Evolutionary conservation across 768 basidiomycete genomes (phyloP), one percentile per base, ranked within the genome.

Genomic region (Hebeloma cylindrosporum): DNA sequence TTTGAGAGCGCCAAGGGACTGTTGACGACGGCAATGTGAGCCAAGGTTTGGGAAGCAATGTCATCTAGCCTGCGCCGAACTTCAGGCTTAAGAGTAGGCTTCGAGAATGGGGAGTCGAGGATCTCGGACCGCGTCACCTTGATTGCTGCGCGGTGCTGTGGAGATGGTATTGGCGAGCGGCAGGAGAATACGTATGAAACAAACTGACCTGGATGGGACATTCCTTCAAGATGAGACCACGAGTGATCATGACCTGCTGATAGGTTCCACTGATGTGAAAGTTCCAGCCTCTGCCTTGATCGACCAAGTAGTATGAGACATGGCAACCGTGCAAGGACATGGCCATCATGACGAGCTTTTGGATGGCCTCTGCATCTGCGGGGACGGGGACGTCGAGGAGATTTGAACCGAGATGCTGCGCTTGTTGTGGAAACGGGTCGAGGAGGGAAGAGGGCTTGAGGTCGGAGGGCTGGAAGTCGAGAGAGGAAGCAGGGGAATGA

Each of bases 1-100:
- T 79, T 86, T 17, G 85, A 84, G 26, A 88, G 75, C 11, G 85
- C 75, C 45, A 82, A 74, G 35, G 85, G 83, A 45, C 88, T 85
- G 56, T 95, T 94, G 59, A 95, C 87, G 53, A 97, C 93, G 18
- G 93, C 86, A 60, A 97, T 92, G 63, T 93, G 90, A 7, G 94
- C 92, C 48, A 82, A 73, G n/a, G 92, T 94, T 60, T 91, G 87
- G 2, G 85, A 83, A 21, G 93, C 94, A 60, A 97, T 90, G 60
- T 95, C 91, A 64, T 96, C 93, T n/a, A 97, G 78, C 43, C 85
- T 81, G 39, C 81, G 80, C 41, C 87, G 79, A 26, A 94, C 88
- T 52, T 90, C 85, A 0, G 81, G 71, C 64, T 93, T 94, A 58
- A 95, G 77, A 5, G 80, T 64, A 5, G 88, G 89, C 67, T 86